Base-by-base conservation (phyloP, 805 yeast genomes). In the Spathaspora girioi region DNA sequence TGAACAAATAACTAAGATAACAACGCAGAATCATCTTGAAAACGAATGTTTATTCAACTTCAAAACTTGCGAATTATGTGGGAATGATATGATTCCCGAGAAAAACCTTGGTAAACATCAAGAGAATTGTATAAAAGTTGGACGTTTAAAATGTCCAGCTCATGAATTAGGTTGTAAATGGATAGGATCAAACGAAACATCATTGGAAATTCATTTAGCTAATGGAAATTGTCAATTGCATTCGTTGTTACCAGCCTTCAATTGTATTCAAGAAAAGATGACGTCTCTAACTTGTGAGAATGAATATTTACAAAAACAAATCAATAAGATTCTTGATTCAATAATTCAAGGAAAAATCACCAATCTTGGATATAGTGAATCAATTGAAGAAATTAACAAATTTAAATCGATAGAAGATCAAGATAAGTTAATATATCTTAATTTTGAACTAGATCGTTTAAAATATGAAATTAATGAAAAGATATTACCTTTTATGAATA, bases 261-360 rank as follows among this genome's bases (percentile, higher is more conserved):
- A 61, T 5, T 50, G 45, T 11, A 54, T 70, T 53, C 59, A 58
- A 44, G 50, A 54, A 2, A 66, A 66, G 50, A 51, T 79, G 1
- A 56, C 57, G 2, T 45, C 46, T 1, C 50, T 78, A 10, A 48
- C 62, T 0, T 52, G 55, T 3, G 81, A 78, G 44, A 80, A 79
- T 54, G 50, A 49, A 4, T 60, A 59, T 48, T 57, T 80, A 43
- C 80, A 75, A 50, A 56, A 65, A 14, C 82, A 79, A 56, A 63
- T 80, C 43, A 70, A 76, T 40, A 69, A 69, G 43, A 70, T 80
- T 3, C 62, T 80, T 53, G 77, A 76, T 56, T 73, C 79, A 31
- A 67, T 79, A 5, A 64, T 75, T 1, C 81, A 75, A 50, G 84
- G 84, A 0, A 77, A 71, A 55, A 63, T 79, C 18, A 74, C 81